Base-by-base conservation (phyloP, 129 eudicot genomes). In the Flaveria brownii region DNA sequence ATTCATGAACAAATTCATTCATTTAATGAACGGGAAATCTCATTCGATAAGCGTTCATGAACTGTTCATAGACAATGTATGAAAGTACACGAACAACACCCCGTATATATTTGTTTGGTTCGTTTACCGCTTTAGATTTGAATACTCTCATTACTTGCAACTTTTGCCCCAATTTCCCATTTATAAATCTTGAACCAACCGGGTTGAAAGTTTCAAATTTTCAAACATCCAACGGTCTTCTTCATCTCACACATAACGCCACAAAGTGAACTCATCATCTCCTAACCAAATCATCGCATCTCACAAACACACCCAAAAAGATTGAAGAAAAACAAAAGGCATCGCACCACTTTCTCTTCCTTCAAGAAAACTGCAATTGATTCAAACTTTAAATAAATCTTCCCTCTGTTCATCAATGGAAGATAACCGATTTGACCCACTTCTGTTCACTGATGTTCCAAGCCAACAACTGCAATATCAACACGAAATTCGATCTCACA, bases 401-500 rank as follows among this genome's bases (percentile, higher is more conserved):
- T 63, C 51, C 80, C 69, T 46, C 54, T 76, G 60, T 84, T 85
- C 73, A 77, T 88, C 89, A 71, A 92, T 93, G 96, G 91, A 77
- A 46, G 86, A 82, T 75, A 70, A 83, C 70, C 81, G 83, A 28
- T 82, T 76, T 66, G 98, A 93, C 87, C 96, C 96, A 80, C 96
- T 92, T 88, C 86, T 88, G 60, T 81, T 89, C 17, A 90, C 98
- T 43, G 98, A 90, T 73, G 98, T 74, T 78, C 84, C 85, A 64
- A 72, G 69, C 20, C 90, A 86, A 46, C 90, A 86, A 70, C 77
- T 57, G 15, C 82, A 74, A 16, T 45, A 78, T 18, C 72, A 63
- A 51, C 75, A 43, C 47, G 66, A 56, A 67, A 54, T 5, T 14
- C 61, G 68, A 17, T 64, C 81, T 33, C 73, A 81, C 43, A 41